Base-by-base conservation (phyloP, 768 basidiomycete species). In the Tricholoma terreum region DNA sequence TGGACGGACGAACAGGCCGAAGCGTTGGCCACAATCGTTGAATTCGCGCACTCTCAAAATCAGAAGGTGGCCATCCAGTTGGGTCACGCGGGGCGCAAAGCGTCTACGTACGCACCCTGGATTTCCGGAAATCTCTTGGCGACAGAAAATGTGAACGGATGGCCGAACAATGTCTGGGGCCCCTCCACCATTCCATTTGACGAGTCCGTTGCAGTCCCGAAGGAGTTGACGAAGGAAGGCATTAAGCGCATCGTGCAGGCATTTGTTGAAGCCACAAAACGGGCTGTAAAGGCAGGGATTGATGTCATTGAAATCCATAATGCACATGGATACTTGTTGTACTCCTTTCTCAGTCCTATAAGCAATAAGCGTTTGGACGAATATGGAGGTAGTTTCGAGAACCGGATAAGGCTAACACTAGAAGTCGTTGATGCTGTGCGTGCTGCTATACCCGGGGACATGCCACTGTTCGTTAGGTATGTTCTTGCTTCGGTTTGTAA, bases 41-140 rank as follows among this genome's bases (percentile, higher is more conserved):
- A 86, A 57, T 89, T 89, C 54, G 86, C 86, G n/a, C 86, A 89
- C 65, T 81, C 84, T 0, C 85, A 87, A 61, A 80, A 77, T 48
- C 83, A 87, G 65, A 84, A 85, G 50, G 80, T 91, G 19, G 90
- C 76, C 8, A 85, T 91, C 54, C 91, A 92, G 61, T 79, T 92
- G 15, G 85, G 80, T 0, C 90, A 92, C 60, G 86, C 88, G 0
- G 90, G 90, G 0, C 77, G 89, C n/a, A 92, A 91, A 67, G 87
- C 82, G 0, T 84, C 83, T 8, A 84, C 78, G 0, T 68, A 81
- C 15, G 79, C 84, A 0, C 86, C 87, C 0, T 91, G 87, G 86
- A 65, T 87, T 31, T 54, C 71, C 30, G 58, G 64, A n/a, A 69
- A 69, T 15, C 36, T 68, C 10, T 52, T 63, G 11, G 80, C 80